phyloP scores from a whole-genome alignment of 2,329 filamentous ascomycete species.

The Aureobasidium mangrovei region DNA sequence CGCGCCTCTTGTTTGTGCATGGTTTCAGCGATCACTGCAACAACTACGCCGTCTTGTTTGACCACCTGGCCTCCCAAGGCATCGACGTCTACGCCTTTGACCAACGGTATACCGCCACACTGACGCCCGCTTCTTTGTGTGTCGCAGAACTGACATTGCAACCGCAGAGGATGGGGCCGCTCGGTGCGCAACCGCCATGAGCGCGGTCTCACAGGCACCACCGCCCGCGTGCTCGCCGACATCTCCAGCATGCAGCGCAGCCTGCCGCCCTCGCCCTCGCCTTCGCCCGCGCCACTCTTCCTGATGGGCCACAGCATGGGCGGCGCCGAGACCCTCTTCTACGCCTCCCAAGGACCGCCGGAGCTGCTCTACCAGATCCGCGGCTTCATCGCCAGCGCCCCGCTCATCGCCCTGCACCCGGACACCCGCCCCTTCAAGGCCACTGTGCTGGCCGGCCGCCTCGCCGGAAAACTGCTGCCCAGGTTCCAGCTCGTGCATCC shows the following conservation, averaged over 20 bases:
- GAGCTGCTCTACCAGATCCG: slow-evolving; percentile 53
- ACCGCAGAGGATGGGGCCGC: slow-evolving; percentile 64
- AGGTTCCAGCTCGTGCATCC: slow-evolving; percentile 56
- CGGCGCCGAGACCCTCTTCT: slow-evolving; percentile 65
- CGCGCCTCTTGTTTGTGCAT: slow-evolving; percentile 74
- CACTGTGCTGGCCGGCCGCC: slow-evolving; percentile 55
- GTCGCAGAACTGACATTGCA: neutral
- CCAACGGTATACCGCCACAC: slow-evolving; percentile 42
- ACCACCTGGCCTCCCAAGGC: slow-evolving; percentile 56
- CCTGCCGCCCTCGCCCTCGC: slow-evolving; percentile 41
- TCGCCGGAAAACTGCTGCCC: slow-evolving; percentile 61
- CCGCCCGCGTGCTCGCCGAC: slow-evolving; percentile 63
- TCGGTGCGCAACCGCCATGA: slow-evolving; percentile 55
- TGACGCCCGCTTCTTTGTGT: neutral
- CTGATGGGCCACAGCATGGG: slow-evolving; percentile 90
- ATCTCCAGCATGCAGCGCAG: slow-evolving; percentile 64
- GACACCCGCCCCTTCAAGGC: slow-evolving; percentile 54
- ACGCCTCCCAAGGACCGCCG: slow-evolving; percentile 37
- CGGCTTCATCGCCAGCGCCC: slow-evolving; percentile 68
- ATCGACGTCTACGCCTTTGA: slow-evolving; percentile 74
- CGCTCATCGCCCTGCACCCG: slow-evolving; percentile 66
- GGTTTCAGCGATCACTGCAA: slow-evolving; percentile 81
- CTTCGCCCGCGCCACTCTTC: slow-evolving; percentile 54
- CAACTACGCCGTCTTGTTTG: slow-evolving; percentile 68
- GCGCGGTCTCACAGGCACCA: slow-evolving; percentile 65